Base-by-base conservation (phyloP, 371 early-diverging fungal species). In the Circinella minor region DNA sequence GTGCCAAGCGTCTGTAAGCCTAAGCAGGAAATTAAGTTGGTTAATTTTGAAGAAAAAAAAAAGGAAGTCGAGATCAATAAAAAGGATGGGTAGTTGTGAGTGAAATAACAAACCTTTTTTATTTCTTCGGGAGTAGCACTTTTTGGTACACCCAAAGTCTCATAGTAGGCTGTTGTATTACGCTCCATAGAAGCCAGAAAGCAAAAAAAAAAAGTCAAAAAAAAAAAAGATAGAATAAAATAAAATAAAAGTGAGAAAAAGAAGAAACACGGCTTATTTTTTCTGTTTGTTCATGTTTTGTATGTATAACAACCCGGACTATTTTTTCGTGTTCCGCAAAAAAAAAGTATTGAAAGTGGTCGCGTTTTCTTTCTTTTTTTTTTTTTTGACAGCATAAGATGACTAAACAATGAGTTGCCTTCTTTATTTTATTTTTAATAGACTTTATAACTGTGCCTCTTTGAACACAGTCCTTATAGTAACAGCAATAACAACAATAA, bases 51-150 rank as follows among this genome's bases (percentile, higher is more conserved):
- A 43, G 20, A 10, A 6, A 57, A 36, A 65, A 36, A 47, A 38
- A 55, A 14, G 38, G 43, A 54, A n/a, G 6, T 6, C 8, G 14
- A 15, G 54, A 54, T 54, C 54, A 54, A 3, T 6, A 18, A 18
- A 54, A 54, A 18, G 15, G 9, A 54, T 27, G 27, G 27, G 27
- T 27, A 27, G 27, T 27, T 27, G 27, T 27, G 54, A 54, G 2
- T 13, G 54, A 13, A 13, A 13, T 5, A 36, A 17, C 70, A 66
- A 68, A 83, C 77, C 74, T 86, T 87, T 71, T 89, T 91, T 61
- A 94, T 86, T 66, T 93, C 92, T 15, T 81, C 84, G 54, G 81
- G 85, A 4, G 90, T 81, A 36, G 92, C 90, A 11, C 72, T 70
- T 68, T 83, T 82, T 9, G 79, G 77, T 1, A 94, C 79, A n/a